These are phyloP conservation scores for Trichoderma guizhouense DNA, from an alignment of 2,329 filamentous ascomycete species.

Conservation along the genomic window DNA sequence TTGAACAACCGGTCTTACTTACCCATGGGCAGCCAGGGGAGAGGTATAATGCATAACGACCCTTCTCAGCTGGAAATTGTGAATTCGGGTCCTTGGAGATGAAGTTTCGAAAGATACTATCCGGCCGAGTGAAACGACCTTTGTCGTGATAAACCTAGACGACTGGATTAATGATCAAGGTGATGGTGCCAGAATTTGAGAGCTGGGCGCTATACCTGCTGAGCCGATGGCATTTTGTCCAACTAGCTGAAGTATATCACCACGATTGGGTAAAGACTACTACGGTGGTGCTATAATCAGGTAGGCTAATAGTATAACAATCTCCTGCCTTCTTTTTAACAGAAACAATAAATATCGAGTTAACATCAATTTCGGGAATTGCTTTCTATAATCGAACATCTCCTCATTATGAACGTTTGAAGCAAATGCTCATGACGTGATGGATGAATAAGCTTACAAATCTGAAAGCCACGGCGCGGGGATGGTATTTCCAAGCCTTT, in stretches of 20 bases:
- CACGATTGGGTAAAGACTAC: neutral
- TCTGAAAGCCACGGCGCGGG: neutral
- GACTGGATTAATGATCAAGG: neutral
- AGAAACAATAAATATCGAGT: too few species aligned
- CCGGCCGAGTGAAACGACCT: constrained; percentile 51
- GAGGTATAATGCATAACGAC: constrained; percentile 60
- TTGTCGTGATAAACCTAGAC: constrained; percentile 32
- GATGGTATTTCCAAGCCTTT: constrained; percentile 13
- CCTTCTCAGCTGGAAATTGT: constrained; percentile 55
- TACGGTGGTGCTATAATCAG: fast-evolving
- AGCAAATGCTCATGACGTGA: neutral
- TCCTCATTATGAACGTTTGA: neutral
- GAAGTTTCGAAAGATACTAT: constrained; percentile 52
- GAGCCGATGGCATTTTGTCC: neutral
- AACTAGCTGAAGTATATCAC: neutral
- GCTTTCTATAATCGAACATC: neutral
- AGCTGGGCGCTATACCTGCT: neutral
- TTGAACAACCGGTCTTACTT: neutral
- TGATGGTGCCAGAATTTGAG: neutral
- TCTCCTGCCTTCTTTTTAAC: neutral
- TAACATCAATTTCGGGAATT: neutral
- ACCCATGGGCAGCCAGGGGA: constrained; percentile 63
- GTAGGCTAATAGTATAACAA: neutral
- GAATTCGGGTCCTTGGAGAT: constrained; percentile 51
- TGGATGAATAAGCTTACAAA: constrained; percentile 11